A percentile compares a stretch with the other conserved stretches of the same genome.
phyloP scores from a whole-genome alignment of 2,329 filamentous ascomycete species.

The Biscogniauxia mediterranea region DNA sequence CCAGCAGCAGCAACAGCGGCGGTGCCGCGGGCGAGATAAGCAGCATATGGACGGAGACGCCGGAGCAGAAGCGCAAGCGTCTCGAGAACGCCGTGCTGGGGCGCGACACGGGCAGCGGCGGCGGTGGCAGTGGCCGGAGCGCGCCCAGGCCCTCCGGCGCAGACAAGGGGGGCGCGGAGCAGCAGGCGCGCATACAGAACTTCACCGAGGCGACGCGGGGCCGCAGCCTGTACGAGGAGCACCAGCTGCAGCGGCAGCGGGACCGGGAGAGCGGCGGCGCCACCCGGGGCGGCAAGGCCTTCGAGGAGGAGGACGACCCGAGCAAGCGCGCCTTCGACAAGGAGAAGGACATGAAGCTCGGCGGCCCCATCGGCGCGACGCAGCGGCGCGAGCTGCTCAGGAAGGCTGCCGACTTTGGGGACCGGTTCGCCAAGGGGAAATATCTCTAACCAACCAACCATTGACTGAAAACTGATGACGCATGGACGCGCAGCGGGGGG shows the following conservation, averaged over 20 bases:
- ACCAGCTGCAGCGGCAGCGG: conserved; percentile 41
- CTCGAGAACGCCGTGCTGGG: conserved; percentile 82
- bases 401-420: conserved; percentile 77
- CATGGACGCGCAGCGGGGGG: neutral
- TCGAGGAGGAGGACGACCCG: conserved; percentile 81
- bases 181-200: conserved; percentile 45
- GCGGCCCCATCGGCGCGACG: conserved; percentile 66
- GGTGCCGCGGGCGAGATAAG: conserved; percentile 49
- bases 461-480: no score
- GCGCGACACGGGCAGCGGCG: conserved; percentile 41
- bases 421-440: conserved; percentile 76
- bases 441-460: conserved; percentile 51
- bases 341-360: conserved; percentile 88
- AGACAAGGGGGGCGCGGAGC: conserved; percentile 53
- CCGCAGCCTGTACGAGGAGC: conserved; percentile 59
- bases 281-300: conserved; percentile 31
- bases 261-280: conserved; percentile 15
- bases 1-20: conserved; percentile 28
- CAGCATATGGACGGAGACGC: conserved; percentile 87
- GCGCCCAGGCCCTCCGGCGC: conserved; percentile 37
- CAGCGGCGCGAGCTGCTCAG: conserved; percentile 78
- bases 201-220: conserved; percentile 54
- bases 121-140: conserved; percentile 29
- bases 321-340: conserved; percentile 85
- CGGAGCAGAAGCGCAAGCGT: conserved; percentile 79